Base-by-base conservation (phyloP, 2,329 filamentous ascomycete species). In the Diaporthe citriasiana region DNA sequence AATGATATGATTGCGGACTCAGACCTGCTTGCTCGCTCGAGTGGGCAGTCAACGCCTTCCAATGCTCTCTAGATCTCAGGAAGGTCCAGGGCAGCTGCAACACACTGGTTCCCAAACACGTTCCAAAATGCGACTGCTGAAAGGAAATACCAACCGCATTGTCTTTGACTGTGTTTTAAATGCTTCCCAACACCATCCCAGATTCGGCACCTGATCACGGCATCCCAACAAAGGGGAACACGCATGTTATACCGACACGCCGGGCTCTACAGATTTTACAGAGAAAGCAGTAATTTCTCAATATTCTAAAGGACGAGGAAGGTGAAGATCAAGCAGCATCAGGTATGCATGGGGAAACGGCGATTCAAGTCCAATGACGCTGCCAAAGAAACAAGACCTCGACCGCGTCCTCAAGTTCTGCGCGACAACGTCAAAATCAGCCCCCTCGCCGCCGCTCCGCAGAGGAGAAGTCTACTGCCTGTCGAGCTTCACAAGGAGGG, bases 401-500 rank as follows among this genome's bases (percentile, higher is more conserved):
- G 45, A 59, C 9, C 45, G 38, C 25, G 19, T 71, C 25, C 47
- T 50, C 7, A 53, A 45, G 19, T 63, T 71, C 47, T 71, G 56
- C 35, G 35, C 47, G n/a, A 45, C 56, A 19, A 7, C 70, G 17
- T 33, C 70, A 5, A 63, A 22, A 25, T 45, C 45, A 45, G 56
- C 57, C 3, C 70, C 70, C 8, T 63, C 63, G 17, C 71, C 50
- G 19, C 51, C 71, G 1, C 40, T 73, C 25, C 42, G 59, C 7
- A 59, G 22, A 12, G 60, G 63, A 1, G 71, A 73, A 1, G 38
- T 73, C 25, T 73, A 73, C 51, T 73, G 71, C 63, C 71, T 73
- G n/a, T 57, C 60, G n/a, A 60, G 53, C 42, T 73, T 73, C 63
- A 15, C 40, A 1, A 3, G 53, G 30, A 55, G 71, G 60, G 63